Base-by-base conservation (phyloP, 1,284 basidiomycete genomes). In the Pseudozyma flocculosa region DNA sequence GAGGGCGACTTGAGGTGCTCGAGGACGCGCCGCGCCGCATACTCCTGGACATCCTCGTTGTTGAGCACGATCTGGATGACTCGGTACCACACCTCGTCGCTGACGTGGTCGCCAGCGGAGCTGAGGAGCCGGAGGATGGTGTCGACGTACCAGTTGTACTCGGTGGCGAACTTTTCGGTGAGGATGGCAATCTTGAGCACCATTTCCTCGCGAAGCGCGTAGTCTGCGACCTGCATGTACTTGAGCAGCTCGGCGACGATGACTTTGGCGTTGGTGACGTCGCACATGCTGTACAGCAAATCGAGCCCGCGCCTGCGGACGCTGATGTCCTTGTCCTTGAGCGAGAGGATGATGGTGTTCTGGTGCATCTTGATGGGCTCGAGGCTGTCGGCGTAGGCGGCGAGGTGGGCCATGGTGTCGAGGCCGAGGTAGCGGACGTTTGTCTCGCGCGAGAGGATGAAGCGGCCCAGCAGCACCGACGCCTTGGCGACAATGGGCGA, bases 41-140 rank as follows among this genome's bases (percentile, higher is more conserved):
- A 99, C 59, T 88, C 78, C 51, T 80, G 79, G 36, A 98, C 82
- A 79, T 97, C 92, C 78, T 97, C 94, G 43, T 94, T 98, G 78
- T 98, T 98, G 44, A 92, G 95, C 29, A 96, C 92, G 58, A 98
- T 95, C 78, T 98, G 95, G 19, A 98, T 88, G 38, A 98, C 92
- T 47, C 95, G 89, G 79, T 94, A 97, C 95, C 95, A 98, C 24
- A 98, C 93, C 81, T 97, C 93, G 62, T 97, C 94, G 47, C 94
- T 92, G 48, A 98, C 93, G 77, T 97, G 93, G 73, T 97, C 95
- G 45, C 95, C 95, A 4, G 95, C 95, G 43, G 92, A 87, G 73
- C 89, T 90, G 79, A 99, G 93, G 55, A 98, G 85, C 76, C 93
- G 88, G 66, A 98, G 81, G 70, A 97, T 62, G 11, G 61, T 59